phyloP scores from a whole-genome alignment of 768 basidiomycete genomes.

The Pulveroboletus sp. region DNA sequence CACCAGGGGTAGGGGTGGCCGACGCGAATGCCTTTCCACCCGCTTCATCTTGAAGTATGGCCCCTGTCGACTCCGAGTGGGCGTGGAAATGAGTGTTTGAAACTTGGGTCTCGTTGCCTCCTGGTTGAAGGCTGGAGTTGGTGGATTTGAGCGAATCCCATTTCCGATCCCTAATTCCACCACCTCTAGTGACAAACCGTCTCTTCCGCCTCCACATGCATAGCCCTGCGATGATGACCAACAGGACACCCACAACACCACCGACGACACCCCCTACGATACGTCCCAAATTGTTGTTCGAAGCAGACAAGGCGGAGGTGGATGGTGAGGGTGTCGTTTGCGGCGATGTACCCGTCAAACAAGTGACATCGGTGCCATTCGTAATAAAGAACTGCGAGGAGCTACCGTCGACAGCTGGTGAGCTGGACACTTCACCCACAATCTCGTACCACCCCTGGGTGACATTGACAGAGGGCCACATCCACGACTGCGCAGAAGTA shows the following conservation, averaged over 20 bases:
- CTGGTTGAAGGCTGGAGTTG: conserved; percentile 13
- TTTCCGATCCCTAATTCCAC: conserved; percentile 15
- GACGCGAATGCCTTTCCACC: conserved; percentile 14
- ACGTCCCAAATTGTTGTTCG: conserved; percentile 36
- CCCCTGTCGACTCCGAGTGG: conserved; percentile 24
- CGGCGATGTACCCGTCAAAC: conserved; percentile 22
- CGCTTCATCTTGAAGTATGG: conserved; percentile 9
- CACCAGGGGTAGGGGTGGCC: conserved; percentile 18
- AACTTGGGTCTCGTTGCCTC: background rate
- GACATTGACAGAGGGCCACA: conserved; percentile 47
- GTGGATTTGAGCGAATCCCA: conserved; percentile 31
- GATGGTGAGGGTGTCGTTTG: conserved; percentile 14
- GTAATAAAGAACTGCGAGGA: conserved; percentile 36
- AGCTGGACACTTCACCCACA: conserved; percentile 15
- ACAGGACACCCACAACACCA: conserved; percentile 35
- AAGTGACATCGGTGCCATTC: conserved; percentile 36
- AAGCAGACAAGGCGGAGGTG: conserved; percentile 14
- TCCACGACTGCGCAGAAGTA: conserved; percentile 28
- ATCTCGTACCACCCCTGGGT: conserved; percentile 48
- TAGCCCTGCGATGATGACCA: conserved; percentile 32
- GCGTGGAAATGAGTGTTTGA: conserved; percentile 10
- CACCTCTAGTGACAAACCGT: conserved; percentile 22
- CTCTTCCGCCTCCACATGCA: conserved; percentile 28
- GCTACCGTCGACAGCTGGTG: background rate
- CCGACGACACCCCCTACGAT: conserved; percentile 56